Conservation (phyloP, 164 flowering plant genomes). For the Litsea cubeba region DNA sequence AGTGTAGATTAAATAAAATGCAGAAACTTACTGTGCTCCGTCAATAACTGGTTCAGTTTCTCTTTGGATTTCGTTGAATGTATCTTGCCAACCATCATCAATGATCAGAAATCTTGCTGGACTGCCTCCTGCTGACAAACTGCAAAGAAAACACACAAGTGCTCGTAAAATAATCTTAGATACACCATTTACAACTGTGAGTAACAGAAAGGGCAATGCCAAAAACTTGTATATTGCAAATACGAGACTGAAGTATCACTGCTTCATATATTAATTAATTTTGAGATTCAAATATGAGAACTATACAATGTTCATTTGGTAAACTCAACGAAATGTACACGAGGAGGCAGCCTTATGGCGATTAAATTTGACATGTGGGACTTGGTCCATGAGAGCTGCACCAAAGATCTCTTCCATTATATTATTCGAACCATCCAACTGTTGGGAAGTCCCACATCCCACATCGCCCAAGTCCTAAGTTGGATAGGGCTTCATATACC, state of each 20-base stretch:
- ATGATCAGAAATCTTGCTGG: conserved; percentile 65
- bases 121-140: conserved; percentile 53
- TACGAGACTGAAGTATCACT: not conserved
- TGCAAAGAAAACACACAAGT: conserved; percentile 9
- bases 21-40: conserved; percentile 51
- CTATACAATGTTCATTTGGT: not conserved
- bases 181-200: too few relatives aligned
- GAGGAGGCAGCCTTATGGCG: not conserved
- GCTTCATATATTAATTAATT: not conserved
- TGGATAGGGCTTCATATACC: too few relatives aligned
- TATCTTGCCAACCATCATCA: conserved; percentile 89
- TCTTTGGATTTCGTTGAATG: conserved; percentile 38
- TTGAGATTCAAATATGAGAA: not conserved
- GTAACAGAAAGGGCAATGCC: too few relatives aligned
- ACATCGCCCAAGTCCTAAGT: too few relatives aligned
- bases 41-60: conserved; percentile 45
- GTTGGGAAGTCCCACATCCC: too few relatives aligned
- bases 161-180: not conserved
- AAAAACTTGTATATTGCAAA: too few relatives aligned
- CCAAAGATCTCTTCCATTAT: not conserved
- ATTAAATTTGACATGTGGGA: not conserved
- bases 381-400: not conserved
- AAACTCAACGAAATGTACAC: not conserved
- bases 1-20: not conserved
- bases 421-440: not conserved